Evolutionary conservation across 2,329 filamentous ascomycete genomes (phyloP).

Genomic region (Exophiala viscosa): DNA sequence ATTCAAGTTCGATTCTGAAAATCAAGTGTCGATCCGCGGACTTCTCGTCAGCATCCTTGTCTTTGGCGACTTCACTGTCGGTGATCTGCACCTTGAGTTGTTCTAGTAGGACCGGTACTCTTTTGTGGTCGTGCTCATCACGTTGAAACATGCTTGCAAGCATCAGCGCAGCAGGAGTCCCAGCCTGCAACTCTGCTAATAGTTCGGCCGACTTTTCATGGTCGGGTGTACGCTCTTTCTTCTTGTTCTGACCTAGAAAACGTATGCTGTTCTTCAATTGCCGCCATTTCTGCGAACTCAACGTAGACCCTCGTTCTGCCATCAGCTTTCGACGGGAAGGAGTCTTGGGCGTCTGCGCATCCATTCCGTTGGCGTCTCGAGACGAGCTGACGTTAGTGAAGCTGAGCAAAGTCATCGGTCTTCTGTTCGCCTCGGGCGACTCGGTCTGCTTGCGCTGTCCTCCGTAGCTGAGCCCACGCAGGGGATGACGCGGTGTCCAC

Average conservation of each 20-base stretch:
- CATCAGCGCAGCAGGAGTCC: slow-evolving; percentile 87
- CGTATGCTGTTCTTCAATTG: slow-evolving; percentile 88
- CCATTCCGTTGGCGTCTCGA: slow-evolving; percentile 38
- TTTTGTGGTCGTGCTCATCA: slow-evolving; percentile 91
- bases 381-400: slow-evolving; percentile 61
- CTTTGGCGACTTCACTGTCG: slow-evolving; percentile 67
- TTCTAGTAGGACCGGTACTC: slow-evolving; percentile 90
- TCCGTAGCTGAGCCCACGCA: slow-evolving; percentile 48
- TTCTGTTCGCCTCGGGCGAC: slow-evolving; percentile 52
- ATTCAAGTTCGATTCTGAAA: slow-evolving; percentile 90
- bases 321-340: slow-evolving; percentile 40
- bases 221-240: slow-evolving; percentile 79
- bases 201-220: slow-evolving; percentile 93
- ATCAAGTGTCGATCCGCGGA: slow-evolving; percentile 67
- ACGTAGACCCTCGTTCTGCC: slow-evolving; percentile 64
- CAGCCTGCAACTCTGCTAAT: slow-evolving; percentile 90
- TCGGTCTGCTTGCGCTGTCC: slow-evolving; percentile 55
- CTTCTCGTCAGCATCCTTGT: slow-evolving; percentile 15
- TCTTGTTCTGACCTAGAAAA: slow-evolving; percentile 70
- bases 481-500: slow-evolving; percentile 60
- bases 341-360: slow-evolving; percentile 23
- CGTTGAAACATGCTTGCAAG: slow-evolving; percentile 96
- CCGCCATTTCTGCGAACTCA: slow-evolving; percentile 78
- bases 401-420: slow-evolving; percentile 59
- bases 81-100: slow-evolving; percentile 86